Percentiles rank a stretch among this genome's conserved stretches.
Conservation (phyloP, 202 grass and related monocot genomes). For the Thinopyrum obtusiflorum region DNA sequence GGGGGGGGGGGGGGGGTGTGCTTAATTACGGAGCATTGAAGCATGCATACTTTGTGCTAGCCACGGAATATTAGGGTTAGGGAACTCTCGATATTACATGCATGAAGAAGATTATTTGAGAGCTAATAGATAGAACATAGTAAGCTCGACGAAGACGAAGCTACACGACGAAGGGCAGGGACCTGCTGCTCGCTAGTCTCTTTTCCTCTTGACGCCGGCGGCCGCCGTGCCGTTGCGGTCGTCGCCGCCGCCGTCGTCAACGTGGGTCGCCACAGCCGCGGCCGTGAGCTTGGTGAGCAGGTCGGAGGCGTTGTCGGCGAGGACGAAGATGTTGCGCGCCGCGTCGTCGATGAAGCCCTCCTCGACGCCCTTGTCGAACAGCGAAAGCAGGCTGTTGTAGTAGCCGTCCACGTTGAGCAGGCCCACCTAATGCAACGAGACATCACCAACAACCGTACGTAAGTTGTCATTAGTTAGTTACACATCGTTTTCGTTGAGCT, state of each 20-base stretch:
- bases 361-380: slow-evolving; percentile 87
- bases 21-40: neutral
- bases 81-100: neutral
- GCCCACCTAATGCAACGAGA: slow-evolving; percentile 53
- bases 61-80: neutral
- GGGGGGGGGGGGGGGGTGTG: no score
- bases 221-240: neutral
- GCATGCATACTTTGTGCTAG: neutral
- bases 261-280: neutral
- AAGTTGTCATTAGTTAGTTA: neutral
- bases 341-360: slow-evolving; percentile 91
- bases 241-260: neutral
- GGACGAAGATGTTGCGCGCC: slow-evolving; percentile 64
- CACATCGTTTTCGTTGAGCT: neutral
- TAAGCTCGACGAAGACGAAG: neutral
- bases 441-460: neutral
- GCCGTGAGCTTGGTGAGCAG: slow-evolving; percentile 53
- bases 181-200: neutral
- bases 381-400: slow-evolving; percentile 72
- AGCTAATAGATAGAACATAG: neutral
- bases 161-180: neutral
- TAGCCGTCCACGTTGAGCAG: slow-evolving; percentile 93
- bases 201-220: slow-evolving; percentile 42
- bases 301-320: slow-evolving; percentile 57
- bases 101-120: neutral